These are phyloP conservation scores for Phytophthora sp. DNA, from an alignment of 352 stramenopile genomes.

Conservation along the genomic window DNA sequence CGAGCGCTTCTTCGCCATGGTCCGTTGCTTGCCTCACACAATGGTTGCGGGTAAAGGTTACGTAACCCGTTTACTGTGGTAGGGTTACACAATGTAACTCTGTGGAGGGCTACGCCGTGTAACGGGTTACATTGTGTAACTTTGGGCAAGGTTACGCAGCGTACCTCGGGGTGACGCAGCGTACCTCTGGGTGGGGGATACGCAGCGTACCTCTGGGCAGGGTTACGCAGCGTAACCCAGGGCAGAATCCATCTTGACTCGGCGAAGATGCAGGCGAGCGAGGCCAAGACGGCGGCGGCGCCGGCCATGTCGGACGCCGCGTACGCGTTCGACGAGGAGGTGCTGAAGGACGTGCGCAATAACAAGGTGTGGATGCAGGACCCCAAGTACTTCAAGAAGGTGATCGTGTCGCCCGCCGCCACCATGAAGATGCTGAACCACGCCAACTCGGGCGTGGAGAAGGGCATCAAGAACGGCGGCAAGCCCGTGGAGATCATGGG, in stretches of 20 bases:
- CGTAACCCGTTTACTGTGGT: neutral
- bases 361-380: conserved; percentile 92
- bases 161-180: no score
- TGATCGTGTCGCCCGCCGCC: conserved; percentile 93
- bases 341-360: conserved; percentile 84
- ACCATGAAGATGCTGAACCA: conserved; percentile 99
- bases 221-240: no score
- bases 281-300: conserved; percentile 12
- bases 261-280: conserved; percentile 35
- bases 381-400: conserved; percentile 96
- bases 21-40: conserved; percentile 6
- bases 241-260: conserved; percentile 28
- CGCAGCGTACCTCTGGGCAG: no score
- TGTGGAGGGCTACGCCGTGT: no score
- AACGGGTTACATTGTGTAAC: no score
- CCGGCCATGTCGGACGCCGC: conserved; percentile 62
- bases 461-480: conserved; percentile 95
- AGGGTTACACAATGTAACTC: no score
- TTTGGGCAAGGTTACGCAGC: no score
- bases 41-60: neutral
- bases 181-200: no score
- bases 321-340: conserved; percentile 85
- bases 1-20: conserved; percentile 55
- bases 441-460: conserved; percentile 97
- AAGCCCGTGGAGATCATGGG: conserved; percentile 99